A percentile compares a stretch with the other conserved stretches of the same genome.
Evolutionary conservation across 805 yeast genomes (phyloP).

Genomic region (Cyberlindnera suaveolens): DNA sequence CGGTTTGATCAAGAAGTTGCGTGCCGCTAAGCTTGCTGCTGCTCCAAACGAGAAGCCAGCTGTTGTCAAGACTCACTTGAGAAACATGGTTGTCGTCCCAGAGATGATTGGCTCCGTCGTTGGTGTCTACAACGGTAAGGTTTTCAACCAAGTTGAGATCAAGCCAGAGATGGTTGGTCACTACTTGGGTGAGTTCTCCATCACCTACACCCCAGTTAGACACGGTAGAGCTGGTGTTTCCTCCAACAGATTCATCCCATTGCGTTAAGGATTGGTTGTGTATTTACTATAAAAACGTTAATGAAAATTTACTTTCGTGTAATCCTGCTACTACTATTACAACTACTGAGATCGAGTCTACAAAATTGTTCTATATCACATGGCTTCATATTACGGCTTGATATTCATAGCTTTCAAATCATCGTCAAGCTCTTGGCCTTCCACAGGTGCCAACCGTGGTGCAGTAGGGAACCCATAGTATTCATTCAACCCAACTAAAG

Average conservation of each 20-base stretch:
- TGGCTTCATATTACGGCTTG: conserved; percentile 4
- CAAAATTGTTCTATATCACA: too few relatives aligned
- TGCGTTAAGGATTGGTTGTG: conserved; percentile 35
- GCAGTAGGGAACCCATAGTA: conserved; percentile 81
- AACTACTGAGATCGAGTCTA: too few relatives aligned
- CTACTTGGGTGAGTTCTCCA: conserved; percentile 99
- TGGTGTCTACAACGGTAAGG: conserved; percentile 99
- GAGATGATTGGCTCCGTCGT: conserved; percentile 99
- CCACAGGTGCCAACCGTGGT: conserved; percentile 57
- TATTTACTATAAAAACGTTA: conserved; percentile 19
- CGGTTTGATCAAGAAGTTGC: conserved; percentile 94
- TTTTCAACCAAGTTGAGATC: conserved; percentile 97
- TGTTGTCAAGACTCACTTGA: conserved; percentile 96
- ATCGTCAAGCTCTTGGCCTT: conserved; percentile 64
- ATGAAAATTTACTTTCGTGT: conserved; percentile 3
- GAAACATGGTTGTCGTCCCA: conserved; percentile 98
- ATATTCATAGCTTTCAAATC: conserved; percentile 58
- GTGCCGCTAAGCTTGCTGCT: conserved; percentile 92
- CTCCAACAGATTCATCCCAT: conserved; percentile 70
- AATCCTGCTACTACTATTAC: not conserved
- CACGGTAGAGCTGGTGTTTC: conserved; percentile 96
- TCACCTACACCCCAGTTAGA: conserved; percentile 98
- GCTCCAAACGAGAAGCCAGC: conserved; percentile 95
- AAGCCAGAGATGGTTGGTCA: conserved; percentile 99
- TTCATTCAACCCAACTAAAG: conserved; percentile 57